Evolutionary conservation across 768 basidiomycete genomes (phyloP), one percentile per base, ranked within the genome.

Genomic region (Phlebiopsis gigantea): DNA sequence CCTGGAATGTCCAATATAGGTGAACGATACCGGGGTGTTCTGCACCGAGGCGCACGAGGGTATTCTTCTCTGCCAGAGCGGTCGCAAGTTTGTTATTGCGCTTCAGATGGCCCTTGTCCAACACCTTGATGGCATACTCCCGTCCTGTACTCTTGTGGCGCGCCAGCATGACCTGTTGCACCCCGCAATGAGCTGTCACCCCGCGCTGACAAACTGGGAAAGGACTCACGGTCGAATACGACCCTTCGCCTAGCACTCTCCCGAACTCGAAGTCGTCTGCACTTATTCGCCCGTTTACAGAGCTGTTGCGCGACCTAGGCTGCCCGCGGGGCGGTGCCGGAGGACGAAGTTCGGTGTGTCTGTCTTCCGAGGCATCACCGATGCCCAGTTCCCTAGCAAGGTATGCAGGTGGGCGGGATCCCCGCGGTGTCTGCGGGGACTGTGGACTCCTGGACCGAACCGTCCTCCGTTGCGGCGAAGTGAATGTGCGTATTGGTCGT

Each of bases 1-100:
- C 93, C 62, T 93, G 91, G 64, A 95, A 94, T 1, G 90, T 85
- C 73, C 84, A 91, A 61, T 86, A 85, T 26, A 95, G 73, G 48
- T 83, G 82, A 9, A 95, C 82, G 52, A 96, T 82, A 1, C 92
- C 92, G 5, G 89, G 88, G 71, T 94, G 91, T 3, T 82, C 79
- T 2, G 79, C 77, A 15, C 76, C 76, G 19, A 90, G 75, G 14
- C 78, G 74, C 31, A 88, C 79, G 34, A 95, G 78, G 0, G 87
- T 85, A 62, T 87, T 85, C 69, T 88, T 88, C 74, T 95, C 93
- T 0, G 87, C 80, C 28, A 83, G 75, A n/a, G 87, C 90, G 25
- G 87, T 87, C 25, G 79, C 77, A 65, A 85, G 80, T 69, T 90
- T 90, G 66, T 88, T 84, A 65, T 90, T 86, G 67, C 85, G 80